Evolutionary conservation across 148 eudicot species (phyloP).

Genomic region (Cornus kousa): DNA sequence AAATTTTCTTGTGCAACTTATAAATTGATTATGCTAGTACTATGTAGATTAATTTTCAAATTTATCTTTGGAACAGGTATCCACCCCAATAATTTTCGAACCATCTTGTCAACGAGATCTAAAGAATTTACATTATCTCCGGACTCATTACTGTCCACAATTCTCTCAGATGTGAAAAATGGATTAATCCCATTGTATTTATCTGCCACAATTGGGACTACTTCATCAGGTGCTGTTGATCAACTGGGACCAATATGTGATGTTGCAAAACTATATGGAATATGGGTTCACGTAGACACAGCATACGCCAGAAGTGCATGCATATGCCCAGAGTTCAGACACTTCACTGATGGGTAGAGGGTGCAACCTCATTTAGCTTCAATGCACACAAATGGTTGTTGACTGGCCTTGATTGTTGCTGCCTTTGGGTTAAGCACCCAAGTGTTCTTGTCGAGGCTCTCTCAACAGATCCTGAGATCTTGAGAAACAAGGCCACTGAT

Average conservation of each 20-base stretch:
- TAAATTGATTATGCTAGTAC: too few species aligned
- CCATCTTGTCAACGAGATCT: not conserved
- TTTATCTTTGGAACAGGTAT: not conserved
- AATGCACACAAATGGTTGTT: conserved; percentile 66
- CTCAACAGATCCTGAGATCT: conserved; percentile 46
- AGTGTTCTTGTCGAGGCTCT: conserved; percentile 30
- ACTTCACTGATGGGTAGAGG: conserved; percentile 40
- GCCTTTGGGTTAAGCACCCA: conserved; percentile 51
- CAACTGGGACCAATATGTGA: conserved; percentile 26
- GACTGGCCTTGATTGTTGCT: conserved; percentile 53
- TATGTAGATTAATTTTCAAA: too few species aligned
- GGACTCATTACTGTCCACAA: conserved; percentile 2
- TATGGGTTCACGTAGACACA: conserved; percentile 39
- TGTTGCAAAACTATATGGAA: conserved; percentile 31
- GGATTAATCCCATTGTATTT: conserved; percentile 47
- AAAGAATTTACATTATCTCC: conserved; percentile 23
- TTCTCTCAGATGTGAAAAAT: conserved; percentile 26
- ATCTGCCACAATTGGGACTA: conserved; percentile 49
- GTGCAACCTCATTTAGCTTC: conserved; percentile 45
- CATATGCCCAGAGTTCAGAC: conserved; percentile 44
- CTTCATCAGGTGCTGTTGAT: conserved; percentile 36
- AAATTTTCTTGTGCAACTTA: too few species aligned
- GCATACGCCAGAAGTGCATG: conserved; percentile 37
- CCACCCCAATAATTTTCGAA: not conserved
- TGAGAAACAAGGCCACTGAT: conserved; percentile 49